Conservation (phyloP, 2,329 filamentous ascomycete species). For the Paracoccidioides brasiliensis region DNA sequence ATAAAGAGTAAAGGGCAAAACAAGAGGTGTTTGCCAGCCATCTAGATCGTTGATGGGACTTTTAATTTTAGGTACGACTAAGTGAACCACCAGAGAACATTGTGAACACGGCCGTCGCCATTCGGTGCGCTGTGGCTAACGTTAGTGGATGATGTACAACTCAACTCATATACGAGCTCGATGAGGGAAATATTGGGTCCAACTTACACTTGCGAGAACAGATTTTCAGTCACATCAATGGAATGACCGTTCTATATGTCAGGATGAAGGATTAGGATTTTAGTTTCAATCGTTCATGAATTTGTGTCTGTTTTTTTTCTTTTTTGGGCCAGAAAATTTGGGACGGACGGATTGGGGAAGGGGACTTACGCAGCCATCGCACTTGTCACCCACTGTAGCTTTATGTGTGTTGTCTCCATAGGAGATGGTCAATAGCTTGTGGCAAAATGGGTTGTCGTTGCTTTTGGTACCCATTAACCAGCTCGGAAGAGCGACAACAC, state of each 20-base stretch:
- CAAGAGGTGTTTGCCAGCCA: no score
- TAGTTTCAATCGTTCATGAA: neutral
- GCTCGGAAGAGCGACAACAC: slow-evolving; percentile 57
- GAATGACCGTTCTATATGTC: slow-evolving; percentile 18
- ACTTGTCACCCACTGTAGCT: slow-evolving; percentile 60
- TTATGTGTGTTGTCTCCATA: no score
- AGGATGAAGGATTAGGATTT: neutral
- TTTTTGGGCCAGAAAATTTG: neutral
- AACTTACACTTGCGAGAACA: slow-evolving; percentile 23
- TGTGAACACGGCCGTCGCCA: slow-evolving; percentile 28
- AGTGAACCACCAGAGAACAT: slow-evolving; percentile 31
- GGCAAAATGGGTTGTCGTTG: slow-evolving; percentile 60
- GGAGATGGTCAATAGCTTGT: no score
- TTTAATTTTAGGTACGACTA: neutral
- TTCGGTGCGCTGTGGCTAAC: slow-evolving; percentile 17
- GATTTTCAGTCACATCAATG: slow-evolving; percentile 19
- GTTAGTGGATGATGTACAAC: slow-evolving; percentile 1
- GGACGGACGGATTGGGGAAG: slow-evolving; percentile 45
- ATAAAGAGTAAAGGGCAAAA: no score
- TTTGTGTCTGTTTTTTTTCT: slow-evolving; percentile 37
- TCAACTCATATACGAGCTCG: neutral
- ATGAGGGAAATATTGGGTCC: neutral
- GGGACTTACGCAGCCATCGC: slow-evolving; percentile 49
- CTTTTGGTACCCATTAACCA: slow-evolving; percentile 52
- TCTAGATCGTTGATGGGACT: no score